A percentile compares a stretch with the other conserved stretches of the same genome.
These are phyloP conservation scores for Elaeagnus macrophylla DNA, from an alignment of 306 rosid genomes.

Conservation along the genomic window DNA sequence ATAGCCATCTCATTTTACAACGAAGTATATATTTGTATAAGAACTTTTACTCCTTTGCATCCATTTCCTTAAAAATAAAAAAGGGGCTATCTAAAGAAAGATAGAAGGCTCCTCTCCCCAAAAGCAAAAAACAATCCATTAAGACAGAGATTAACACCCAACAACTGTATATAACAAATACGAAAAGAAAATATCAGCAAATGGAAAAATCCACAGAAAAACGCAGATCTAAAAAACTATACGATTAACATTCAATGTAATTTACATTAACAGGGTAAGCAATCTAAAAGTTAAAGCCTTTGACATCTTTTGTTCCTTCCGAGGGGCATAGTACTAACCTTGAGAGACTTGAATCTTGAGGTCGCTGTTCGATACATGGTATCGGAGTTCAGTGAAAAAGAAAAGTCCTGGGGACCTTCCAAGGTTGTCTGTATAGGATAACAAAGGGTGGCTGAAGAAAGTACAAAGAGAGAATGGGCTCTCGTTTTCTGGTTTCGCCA, in stretches of 20 bases:
- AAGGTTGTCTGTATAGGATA: neutral
- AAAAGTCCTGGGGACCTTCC: constrained; percentile 20
- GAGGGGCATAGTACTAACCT: constrained; percentile 35
- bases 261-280: neutral
- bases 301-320: neutral
- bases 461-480: neutral
- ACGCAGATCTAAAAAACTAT: constrained; percentile 14
- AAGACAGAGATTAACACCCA: neutral
- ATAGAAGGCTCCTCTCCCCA: too few species aligned
- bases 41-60: too few species aligned
- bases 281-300: constrained; percentile 6
- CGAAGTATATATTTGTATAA: too few species aligned
- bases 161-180: neutral
- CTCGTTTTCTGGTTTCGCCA: too few species aligned
- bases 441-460: neutral
- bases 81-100: too few species aligned
- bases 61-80: too few species aligned
- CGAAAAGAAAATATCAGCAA: neutral
- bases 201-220: neutral
- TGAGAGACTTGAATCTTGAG: constrained; percentile 56
- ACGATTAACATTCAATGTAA: constrained; percentile 4
- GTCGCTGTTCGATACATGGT: constrained; percentile 67
- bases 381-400: constrained; percentile 7
- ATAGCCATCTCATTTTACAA: too few species aligned
- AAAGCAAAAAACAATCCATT: neutral